Conservation (phyloP, 371 early-diverging fungal species). For the Lichtheimia ornata region DNA sequence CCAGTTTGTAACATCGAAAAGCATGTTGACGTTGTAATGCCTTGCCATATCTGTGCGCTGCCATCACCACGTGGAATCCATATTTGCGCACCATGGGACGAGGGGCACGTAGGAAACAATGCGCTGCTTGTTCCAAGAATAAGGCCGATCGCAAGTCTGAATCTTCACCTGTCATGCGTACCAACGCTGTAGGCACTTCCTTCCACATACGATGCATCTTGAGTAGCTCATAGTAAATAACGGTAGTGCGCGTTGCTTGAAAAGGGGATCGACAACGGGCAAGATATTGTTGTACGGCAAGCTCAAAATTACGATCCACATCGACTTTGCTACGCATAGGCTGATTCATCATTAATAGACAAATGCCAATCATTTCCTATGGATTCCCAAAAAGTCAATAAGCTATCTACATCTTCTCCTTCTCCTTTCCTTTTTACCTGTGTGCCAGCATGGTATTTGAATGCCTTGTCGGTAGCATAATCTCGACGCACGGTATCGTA, state of each 20-base stretch:
- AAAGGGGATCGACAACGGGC: conserved; percentile 63
- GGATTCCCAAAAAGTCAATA: conserved; percentile 12
- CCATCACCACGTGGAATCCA: conserved; percentile 86
- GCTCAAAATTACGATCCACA: conserved; percentile 78
- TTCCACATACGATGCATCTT: conserved; percentile 67
- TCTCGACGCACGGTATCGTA: conserved; percentile 92
- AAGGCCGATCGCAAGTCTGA: conserved; percentile 78
- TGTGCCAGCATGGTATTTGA: conserved; percentile 83
- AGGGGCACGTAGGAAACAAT: conserved; percentile 64
- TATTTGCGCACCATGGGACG: conserved; percentile 79
- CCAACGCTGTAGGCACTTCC: conserved; percentile 70
- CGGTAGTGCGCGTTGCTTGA: conserved; percentile 72
- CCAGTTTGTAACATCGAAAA: conserved; percentile 70
- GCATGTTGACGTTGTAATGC: conserved; percentile 68
- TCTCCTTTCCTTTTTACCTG: conserved; percentile 45
- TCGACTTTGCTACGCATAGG: conserved; percentile 60
- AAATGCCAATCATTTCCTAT: conserved; percentile 91
- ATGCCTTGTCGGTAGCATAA: conserved; percentile 81
- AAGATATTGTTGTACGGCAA: conserved; percentile 72
- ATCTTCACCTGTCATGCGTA: conserved; percentile 75
- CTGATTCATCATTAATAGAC: conserved; percentile 70
- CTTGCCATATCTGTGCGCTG: conserved; percentile 83
- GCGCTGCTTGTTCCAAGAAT: conserved; percentile 88
- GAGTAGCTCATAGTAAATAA: conserved; percentile 82
- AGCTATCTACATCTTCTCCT: background rate